Conservation (phyloP, 2,329 filamentous ascomycete species). For the Cercospora zeae-maydis region DNA sequence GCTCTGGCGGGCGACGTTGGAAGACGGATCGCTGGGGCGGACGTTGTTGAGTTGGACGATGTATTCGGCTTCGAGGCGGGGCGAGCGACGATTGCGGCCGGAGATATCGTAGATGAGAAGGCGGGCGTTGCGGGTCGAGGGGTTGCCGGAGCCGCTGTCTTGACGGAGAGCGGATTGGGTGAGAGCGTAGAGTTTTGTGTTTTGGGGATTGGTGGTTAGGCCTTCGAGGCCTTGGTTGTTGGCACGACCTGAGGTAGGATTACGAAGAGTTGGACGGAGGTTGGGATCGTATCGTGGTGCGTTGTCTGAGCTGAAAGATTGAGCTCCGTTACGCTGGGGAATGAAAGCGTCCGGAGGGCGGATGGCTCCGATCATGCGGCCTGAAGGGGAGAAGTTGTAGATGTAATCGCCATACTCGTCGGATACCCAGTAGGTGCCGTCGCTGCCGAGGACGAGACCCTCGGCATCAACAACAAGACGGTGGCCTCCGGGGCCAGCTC, state of each 20-base stretch:
- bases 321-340: constrained; percentile 58
- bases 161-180: constrained; percentile 64
- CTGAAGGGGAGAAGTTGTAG: constrained; percentile 59
- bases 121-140: constrained; percentile 56
- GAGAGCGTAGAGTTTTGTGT: constrained; percentile 61
- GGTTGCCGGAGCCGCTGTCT: constrained; percentile 56
- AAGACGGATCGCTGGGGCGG: constrained; percentile 52
- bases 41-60: constrained; percentile 54
- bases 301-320: constrained; percentile 61
- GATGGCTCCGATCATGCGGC: constrained; percentile 61
- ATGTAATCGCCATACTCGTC: constrained; percentile 66
- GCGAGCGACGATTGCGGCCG: constrained; percentile 26
- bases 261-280: constrained; percentile 49
- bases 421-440: constrained; percentile 64
- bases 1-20: constrained; percentile 61
- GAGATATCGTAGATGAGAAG: constrained; percentile 63
- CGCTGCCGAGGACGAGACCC: constrained; percentile 58
- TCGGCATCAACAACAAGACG: constrained; percentile 63
- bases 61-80: constrained; percentile 52
- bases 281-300: constrained; percentile 58
- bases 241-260: constrained; percentile 59
- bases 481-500: constrained; percentile 55
- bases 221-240: constrained; percentile 78
- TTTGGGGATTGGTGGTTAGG: constrained; percentile 60
- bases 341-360: constrained; percentile 62